Evolutionary conservation across 73 alveolate species (phyloP), one percentile per base, ranked within the genome.

Genomic region (Paramecium caudatum): DNA sequence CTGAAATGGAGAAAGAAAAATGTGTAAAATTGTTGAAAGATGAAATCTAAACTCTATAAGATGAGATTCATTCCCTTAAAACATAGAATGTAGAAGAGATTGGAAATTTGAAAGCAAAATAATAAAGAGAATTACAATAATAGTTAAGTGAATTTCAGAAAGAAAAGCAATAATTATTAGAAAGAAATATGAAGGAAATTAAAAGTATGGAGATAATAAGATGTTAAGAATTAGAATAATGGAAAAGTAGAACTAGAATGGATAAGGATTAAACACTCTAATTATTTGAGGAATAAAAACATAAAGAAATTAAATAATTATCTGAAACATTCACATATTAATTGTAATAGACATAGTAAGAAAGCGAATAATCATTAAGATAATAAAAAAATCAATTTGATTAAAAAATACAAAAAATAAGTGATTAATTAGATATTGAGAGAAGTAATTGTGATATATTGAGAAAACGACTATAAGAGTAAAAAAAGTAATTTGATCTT

Each of bases 381-480:
- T 37, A 36, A 3, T 41, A 27, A 23, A 74, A 74, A 25, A 74
- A 45, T 6, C 19, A 74, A 41, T 39, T 21, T n/a, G 88, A 74
- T 74, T 19, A 36, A 39, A 74, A 74, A 45, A 6, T 74, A 16
- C 10, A 37, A 10, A 74, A 74, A 39, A 19, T 74, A 41, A 27
- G 55, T 19, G 88, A 74, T 23, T 23, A 74, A 23, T 23, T 74
- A 10, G 88, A 74, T 74, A 16, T 74, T 3, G 88, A 74, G 32
- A 74, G 88, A 74, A 37, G 69, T 74, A 74, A 74, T 45, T 39
- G 62, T 41, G 88, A 74, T 9, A 74, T 74, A 21, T 4, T 74
- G 21, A 74, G 65, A 41, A 74, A 74, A 43, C 0, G 88, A 74
- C 55, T 74, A 8, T 74, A 74, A 15, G 88, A 74, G 19, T 74